Conservation (phyloP, 1,284 basidiomycete genomes). For the Trametes polyzona region DNA sequence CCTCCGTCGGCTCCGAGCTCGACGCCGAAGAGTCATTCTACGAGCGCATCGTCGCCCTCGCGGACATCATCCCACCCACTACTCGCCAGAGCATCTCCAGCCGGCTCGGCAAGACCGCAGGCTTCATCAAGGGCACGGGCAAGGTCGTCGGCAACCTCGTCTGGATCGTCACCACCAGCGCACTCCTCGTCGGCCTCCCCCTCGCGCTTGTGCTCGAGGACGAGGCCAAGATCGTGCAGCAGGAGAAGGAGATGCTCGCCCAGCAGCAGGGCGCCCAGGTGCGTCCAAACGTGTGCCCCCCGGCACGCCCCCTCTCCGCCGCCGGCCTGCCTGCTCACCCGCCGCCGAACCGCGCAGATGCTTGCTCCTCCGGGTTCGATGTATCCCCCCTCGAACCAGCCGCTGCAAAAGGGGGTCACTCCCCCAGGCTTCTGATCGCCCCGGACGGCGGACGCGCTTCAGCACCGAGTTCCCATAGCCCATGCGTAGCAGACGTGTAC, state of each 20-base stretch:
- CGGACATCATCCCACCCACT: constrained; percentile 93
- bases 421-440: constrained; percentile 71
- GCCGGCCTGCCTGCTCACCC: constrained; percentile 13
- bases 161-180: constrained; percentile 95
- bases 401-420: constrained; percentile 70
- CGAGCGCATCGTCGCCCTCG: constrained; percentile 89
- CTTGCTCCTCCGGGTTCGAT: constrained; percentile 55
- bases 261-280: constrained; percentile 89
- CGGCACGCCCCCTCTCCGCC: constrained; percentile 8
- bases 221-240: constrained; percentile 91
- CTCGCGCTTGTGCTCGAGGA: constrained; percentile 94
- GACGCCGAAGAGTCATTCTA: constrained; percentile 82
- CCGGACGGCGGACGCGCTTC: constrained; percentile 6
- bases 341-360: constrained; percentile 53
- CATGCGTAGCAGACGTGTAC: constrained; percentile 25
- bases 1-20: constrained; percentile 71
- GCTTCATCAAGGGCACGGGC: constrained; percentile 65
- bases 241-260: constrained; percentile 94
- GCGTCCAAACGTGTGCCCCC: constrained; percentile 56
- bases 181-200: constrained; percentile 91
- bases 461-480: constrained; percentile 12
- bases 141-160: constrained; percentile 86
- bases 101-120: constrained; percentile 62
- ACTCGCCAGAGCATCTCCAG: constrained; percentile 80
- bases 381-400: constrained; percentile 48